These are phyloP conservation scores for Colletotrichum abscissum DNA, from an alignment of 2,329 filamentous ascomycete species.

Conservation along the genomic window DNA sequence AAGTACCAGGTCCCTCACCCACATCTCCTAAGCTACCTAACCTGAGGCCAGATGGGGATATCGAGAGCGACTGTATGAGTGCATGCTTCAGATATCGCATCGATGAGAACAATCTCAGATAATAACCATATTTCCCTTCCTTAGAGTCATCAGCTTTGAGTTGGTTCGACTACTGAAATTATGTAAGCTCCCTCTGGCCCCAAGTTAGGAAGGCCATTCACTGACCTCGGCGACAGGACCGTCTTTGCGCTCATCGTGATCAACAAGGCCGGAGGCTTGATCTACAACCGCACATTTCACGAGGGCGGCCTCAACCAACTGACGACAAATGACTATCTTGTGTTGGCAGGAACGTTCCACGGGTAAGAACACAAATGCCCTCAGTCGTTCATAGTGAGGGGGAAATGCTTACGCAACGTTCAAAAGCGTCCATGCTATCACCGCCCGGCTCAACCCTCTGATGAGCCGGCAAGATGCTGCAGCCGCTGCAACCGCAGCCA, in stretches of 20 bases:
- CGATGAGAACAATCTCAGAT: conserved; percentile 1
- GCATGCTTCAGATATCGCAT: background rate
- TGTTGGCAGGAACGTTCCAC: conserved; percentile 96
- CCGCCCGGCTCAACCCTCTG: conserved; percentile 70
- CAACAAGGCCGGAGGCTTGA: conserved; percentile 96
- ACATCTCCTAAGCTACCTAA: conserved; percentile 6
- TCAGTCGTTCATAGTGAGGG: conserved; percentile 26
- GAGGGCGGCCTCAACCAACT: conserved; percentile 87
- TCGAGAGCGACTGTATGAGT: conserved; percentile 1
- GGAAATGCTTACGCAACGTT: conserved; percentile 25
- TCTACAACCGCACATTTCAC: conserved; percentile 96
- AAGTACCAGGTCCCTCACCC: background rate
- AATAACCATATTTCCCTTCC: background rate
- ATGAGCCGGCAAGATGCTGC: conserved; percentile 52
- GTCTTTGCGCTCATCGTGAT: conserved; percentile 97
- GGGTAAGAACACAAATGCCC: conserved; percentile 67
- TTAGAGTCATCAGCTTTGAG: conserved; percentile 4
- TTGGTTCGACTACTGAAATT: conserved; percentile 7
- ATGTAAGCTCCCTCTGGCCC: conserved; percentile 2
- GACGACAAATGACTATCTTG: conserved; percentile 94
- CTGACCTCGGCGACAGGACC: conserved; percentile 69
- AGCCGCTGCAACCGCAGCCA: conserved; percentile 48
- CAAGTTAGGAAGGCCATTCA: background rate
- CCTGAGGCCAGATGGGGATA: conserved; percentile 21
- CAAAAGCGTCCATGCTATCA: conserved; percentile 75